Evolutionary conservation across 1,284 basidiomycete species (phyloP).

Genomic region (Trichosporon sp.): DNA sequence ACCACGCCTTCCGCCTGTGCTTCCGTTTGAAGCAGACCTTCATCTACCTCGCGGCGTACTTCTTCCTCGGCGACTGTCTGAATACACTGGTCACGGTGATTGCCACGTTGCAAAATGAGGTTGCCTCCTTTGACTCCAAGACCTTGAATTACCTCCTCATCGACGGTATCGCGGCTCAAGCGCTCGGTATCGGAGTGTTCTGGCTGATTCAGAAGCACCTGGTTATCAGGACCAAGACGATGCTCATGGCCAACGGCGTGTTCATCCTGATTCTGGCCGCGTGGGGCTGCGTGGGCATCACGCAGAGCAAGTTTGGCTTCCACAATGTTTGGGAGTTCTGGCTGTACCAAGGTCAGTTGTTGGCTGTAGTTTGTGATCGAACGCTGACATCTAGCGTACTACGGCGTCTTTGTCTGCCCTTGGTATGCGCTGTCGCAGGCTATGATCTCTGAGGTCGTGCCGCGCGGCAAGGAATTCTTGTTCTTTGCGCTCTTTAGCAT

Average conservation of each 20-base stretch:
- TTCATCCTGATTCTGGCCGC: slow-evolving; percentile 46
- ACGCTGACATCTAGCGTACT: slow-evolving; percentile 52
- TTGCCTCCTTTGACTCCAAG: slow-evolving; percentile 40
- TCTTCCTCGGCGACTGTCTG: slow-evolving; percentile 61
- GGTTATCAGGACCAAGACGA: slow-evolving; percentile 64
- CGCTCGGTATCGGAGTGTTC: slow-evolving; percentile 60
- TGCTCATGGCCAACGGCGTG: slow-evolving; percentile 44
- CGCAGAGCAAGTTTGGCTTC: slow-evolving; percentile 20
- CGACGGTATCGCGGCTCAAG: slow-evolving; percentile 69
- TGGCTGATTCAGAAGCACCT: slow-evolving; percentile 72
- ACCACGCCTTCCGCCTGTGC: slow-evolving; percentile 62
- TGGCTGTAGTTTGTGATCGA: background rate
- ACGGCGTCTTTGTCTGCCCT: slow-evolving; percentile 50
- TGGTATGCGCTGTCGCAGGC: slow-evolving; percentile 51
- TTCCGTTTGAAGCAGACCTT: slow-evolving; percentile 61
- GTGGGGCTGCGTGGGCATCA: slow-evolving; percentile 24
- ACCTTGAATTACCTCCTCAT: slow-evolving; percentile 56
- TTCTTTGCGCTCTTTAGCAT: slow-evolving; percentile 34
- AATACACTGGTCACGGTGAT: slow-evolving; percentile 60
- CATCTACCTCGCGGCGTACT: slow-evolving; percentile 45
- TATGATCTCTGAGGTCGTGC: slow-evolving; percentile 28
- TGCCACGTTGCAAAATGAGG: slow-evolving; percentile 70
- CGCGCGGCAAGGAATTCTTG: slow-evolving; percentile 40
- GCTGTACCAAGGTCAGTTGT: slow-evolving; percentile 50
- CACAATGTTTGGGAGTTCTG: slow-evolving; percentile 26